These are phyloP conservation scores for Populus deltoides DNA, from an alignment of 345 rosid genomes.

Conservation along the genomic window DNA sequence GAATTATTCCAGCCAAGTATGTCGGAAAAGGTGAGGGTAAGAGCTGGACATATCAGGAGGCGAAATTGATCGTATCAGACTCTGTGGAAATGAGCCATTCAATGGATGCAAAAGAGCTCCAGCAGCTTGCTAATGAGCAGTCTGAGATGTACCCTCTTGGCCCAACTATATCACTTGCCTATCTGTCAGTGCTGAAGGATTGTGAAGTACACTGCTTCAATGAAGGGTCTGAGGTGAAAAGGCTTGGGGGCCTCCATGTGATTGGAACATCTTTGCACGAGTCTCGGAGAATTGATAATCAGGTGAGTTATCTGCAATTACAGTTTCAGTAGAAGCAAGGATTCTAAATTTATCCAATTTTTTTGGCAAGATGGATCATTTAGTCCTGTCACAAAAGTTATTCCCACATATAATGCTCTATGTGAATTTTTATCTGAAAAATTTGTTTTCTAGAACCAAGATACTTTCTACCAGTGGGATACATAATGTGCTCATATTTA, in stretches of 20 bases:
- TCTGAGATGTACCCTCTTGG: slow-evolving; percentile 92
- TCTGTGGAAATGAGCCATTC: slow-evolving; percentile 85
- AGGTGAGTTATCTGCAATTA: slow-evolving; percentile 43
- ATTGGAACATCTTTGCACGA: slow-evolving; percentile 94
- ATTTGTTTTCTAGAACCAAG: no score
- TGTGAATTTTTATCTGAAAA: no score
- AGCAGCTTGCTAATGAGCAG: slow-evolving; percentile 67
- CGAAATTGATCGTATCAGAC: slow-evolving; percentile 63
- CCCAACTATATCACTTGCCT: slow-evolving; percentile 78
- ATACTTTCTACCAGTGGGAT: no score
- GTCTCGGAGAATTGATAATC: slow-evolving; percentile 95
- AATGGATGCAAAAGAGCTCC: slow-evolving; percentile 51
- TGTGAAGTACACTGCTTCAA: slow-evolving; percentile 78
- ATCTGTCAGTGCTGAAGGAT: slow-evolving; percentile 78
- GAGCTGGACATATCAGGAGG: slow-evolving; percentile 71
- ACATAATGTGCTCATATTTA: neutral
- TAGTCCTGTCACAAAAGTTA: neutral
- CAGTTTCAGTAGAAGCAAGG: neutral
- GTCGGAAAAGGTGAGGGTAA: slow-evolving; percentile 88
- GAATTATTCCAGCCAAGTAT: slow-evolving; percentile 63
- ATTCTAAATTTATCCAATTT: slow-evolving; percentile 7
- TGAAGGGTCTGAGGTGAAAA: slow-evolving; percentile 92
- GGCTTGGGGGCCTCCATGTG: slow-evolving; percentile 95
- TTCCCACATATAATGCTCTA: no score
- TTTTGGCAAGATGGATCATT: neutral